Evolutionary conservation across 345 rosid species (phyloP), one percentile per base, ranked within the genome.

Genomic region (Aquilaria sinensis): DNA sequence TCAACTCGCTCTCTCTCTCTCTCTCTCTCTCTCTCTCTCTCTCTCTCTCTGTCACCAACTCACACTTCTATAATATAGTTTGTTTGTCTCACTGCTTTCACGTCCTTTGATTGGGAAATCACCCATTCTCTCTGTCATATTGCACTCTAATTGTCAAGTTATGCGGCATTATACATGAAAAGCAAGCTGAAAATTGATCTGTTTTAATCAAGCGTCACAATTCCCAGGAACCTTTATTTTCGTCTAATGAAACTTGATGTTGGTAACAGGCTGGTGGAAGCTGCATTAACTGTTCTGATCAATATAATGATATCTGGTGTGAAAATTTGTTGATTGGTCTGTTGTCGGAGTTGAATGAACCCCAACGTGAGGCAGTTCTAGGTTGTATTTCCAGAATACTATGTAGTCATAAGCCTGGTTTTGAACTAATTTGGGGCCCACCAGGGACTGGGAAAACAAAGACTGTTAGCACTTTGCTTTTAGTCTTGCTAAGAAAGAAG

Each of bases 391-490:
- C 9, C 37, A 70, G 56, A 62, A 15, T 57, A 14, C 32, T 46
- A 14, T 74, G 77, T 63, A 37, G 55, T 30, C 80, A 81, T 61
- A 64, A 51, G 68, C 56, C 71, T 3, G 10, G 50, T 12, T 70
- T 83, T 46, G 72, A 76, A 56, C 77, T 81, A 29, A 66, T 83
- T 31, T 78, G 83, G 85, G 88, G 88, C 6, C 83, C 82, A 1
- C 82, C 83, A 0, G 88, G 88, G 54, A 81, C 88, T 4, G 88
- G 88, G 47, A 83, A 83, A 65, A 83, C 88, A 6, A 78, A 71
- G 66, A 78, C 76, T 4, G 50, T 73, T 10, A 63, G 80, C 11
- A 31, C 55, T 34, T 30, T 83, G 57, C 74, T 80, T 1, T 67
- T 61, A 34, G 41, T 32, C 51, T 77, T 83, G 50, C 56, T 81